Percentiles rank a stretch among this genome's conserved stretches.
These are phyloP conservation scores for Corinectria fuckeliana DNA, from an alignment of 2,329 filamentous ascomycete species.

Conservation along the genomic window DNA sequence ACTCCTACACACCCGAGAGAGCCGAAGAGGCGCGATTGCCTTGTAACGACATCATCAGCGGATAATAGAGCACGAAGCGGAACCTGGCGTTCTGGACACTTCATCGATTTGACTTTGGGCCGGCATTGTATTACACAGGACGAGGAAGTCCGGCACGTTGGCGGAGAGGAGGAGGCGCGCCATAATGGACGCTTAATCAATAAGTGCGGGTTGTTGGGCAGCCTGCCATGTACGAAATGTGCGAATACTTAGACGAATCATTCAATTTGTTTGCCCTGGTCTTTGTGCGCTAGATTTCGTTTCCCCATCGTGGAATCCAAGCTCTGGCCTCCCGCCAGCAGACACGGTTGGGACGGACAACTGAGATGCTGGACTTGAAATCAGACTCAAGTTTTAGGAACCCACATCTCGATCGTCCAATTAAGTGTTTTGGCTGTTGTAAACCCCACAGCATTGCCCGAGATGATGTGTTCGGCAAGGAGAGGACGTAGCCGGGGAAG, in stretches of 20 bases:
- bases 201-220: slow-evolving; percentile 15
- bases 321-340: not conserved
- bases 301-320: not conserved
- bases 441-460: not conserved
- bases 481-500: not conserved
- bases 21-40: slow-evolving; percentile 82
- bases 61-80: slow-evolving; percentile 33
- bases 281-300: not conserved
- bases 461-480: not conserved
- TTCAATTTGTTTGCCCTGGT: slow-evolving; percentile 18
- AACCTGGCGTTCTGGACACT: slow-evolving; percentile 38
- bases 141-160: slow-evolving; percentile 15
- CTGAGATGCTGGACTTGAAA: not conserved
- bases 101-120: slow-evolving; percentile 36
- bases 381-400: not conserved
- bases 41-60: slow-evolving; percentile 52
- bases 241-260: slow-evolving; percentile 33
- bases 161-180: not conserved
- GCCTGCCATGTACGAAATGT: slow-evolving; percentile 31
- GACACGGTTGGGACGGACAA: not conserved
- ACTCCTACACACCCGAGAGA: slow-evolving; percentile 82
- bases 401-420: no score
- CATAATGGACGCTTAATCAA: slow-evolving; percentile 22
- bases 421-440: not conserved
- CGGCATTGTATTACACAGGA: slow-evolving; percentile 35